A percentile compares a stretch with the other conserved stretches of the same genome.
phyloP scores from a whole-genome alignment of 768 basidiomycete species.

The Lactifluus piperatus region DNA sequence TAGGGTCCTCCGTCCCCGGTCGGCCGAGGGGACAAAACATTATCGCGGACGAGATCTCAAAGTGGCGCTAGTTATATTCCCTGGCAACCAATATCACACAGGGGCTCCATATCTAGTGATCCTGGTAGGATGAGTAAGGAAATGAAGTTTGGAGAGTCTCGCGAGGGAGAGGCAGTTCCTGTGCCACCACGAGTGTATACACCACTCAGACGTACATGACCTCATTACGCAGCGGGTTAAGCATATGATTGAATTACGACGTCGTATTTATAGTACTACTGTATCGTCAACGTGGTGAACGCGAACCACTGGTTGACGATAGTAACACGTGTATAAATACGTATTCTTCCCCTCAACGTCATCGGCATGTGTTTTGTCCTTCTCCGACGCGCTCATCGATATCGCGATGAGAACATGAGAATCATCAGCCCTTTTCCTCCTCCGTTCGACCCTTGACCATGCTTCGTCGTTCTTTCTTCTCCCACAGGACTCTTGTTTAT shows the following conservation, averaged over 20 bases:
- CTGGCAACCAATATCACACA: not conserved
- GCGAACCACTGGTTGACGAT: too few relatives aligned
- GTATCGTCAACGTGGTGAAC: too few relatives aligned
- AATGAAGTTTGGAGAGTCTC: not conserved
- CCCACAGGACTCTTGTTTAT: conserved; percentile 45
- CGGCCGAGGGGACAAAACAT: not conserved
- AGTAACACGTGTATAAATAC: too few relatives aligned
- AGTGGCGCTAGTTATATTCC: not conserved
- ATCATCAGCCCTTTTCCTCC: too few relatives aligned
- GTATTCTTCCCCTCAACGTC: too few relatives aligned
- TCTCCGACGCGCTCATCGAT: too few relatives aligned
- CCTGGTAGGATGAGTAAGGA: not conserved
- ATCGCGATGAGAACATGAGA: too few relatives aligned
- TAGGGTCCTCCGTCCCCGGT: not conserved
- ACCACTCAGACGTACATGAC: too few relatives aligned
- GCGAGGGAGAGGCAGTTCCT: not conserved
- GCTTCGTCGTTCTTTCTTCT: conserved; percentile 35
- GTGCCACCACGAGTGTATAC: conserved; percentile 16
- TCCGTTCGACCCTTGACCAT: conserved; percentile 1
- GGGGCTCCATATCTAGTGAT: not conserved
- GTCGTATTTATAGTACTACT: too few relatives aligned
- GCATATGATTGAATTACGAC: too few relatives aligned
- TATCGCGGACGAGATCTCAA: not conserved
- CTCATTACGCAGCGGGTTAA: too few relatives aligned
- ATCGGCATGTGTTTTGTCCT: too few relatives aligned